Percentiles rank a stretch among this genome's conserved stretches.
phyloP scores from a whole-genome alignment of 179 eudicot species.

The Drosera spatulata region DNA sequence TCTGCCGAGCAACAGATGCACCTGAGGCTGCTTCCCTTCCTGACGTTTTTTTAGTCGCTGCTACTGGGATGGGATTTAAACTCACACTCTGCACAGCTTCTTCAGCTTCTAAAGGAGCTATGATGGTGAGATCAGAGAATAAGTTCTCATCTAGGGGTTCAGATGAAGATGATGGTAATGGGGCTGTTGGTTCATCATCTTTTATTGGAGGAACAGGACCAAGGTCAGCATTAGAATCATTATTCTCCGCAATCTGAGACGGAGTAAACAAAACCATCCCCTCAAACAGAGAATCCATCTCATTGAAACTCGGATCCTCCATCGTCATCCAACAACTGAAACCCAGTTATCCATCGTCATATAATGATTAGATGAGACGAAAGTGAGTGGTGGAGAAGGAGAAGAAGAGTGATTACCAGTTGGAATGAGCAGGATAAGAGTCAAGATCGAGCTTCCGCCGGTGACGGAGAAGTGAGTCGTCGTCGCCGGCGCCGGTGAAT shows the following conservation, averaged over 20 bases:
- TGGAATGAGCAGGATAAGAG: too few species aligned
- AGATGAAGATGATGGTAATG: slow-evolving; percentile 19
- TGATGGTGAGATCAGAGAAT: slow-evolving; percentile 63
- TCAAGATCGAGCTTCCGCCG: too few species aligned
- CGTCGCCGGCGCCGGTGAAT: too few species aligned
- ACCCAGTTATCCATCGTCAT: too few species aligned
- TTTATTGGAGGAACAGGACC: slow-evolving; percentile 9
- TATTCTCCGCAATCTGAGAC: slow-evolving; percentile 20
- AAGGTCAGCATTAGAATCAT: slow-evolving; percentile 7
- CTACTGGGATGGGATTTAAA: slow-evolving; percentile 9
- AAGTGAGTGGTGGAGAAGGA: too few species aligned
- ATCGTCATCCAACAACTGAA: slow-evolving; percentile 3
- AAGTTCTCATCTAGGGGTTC: slow-evolving; percentile 75
- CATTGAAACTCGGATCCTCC: slow-evolving; percentile 28
- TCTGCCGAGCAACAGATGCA: slow-evolving; percentile 29
- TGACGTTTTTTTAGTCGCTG: slow-evolving; percentile 13
- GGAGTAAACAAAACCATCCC: slow-evolving; percentile 64
- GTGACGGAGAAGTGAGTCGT: too few species aligned
- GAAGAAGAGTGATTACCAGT: too few species aligned
- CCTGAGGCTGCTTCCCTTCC: slow-evolving; percentile 14
- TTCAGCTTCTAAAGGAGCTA: slow-evolving; percentile 33
- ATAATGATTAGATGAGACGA: too few species aligned
- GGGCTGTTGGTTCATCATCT: slow-evolving; percentile 2
- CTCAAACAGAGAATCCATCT: slow-evolving; percentile 65
- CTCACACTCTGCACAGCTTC: slow-evolving; percentile 4